Conservation (phyloP, 768 basidiomycete species). For the Mycena chlorophos region DNA sequence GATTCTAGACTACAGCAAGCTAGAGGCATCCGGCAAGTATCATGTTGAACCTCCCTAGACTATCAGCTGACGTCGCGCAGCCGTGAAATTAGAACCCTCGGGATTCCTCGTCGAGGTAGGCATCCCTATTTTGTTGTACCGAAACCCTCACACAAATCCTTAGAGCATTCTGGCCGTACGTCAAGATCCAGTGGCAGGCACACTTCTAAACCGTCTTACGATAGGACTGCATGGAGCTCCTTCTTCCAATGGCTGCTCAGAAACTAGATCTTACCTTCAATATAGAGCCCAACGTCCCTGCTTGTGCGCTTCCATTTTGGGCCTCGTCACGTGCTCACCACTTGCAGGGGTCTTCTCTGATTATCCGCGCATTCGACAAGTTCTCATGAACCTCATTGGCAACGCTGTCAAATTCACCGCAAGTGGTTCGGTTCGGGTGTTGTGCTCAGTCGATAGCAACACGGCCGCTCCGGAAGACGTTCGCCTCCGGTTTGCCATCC, state of each 20-base stretch:
- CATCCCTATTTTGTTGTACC: background rate
- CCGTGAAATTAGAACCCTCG: slow-evolving; percentile 68
- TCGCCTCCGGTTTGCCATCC: slow-evolving; percentile 63
- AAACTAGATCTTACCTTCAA: slow-evolving; percentile 75
- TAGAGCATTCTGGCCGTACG: slow-evolving; percentile 67
- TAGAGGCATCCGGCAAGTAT: slow-evolving; percentile 65
- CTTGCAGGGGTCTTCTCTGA: slow-evolving; percentile 66
- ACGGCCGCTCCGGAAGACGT: slow-evolving; percentile 43
- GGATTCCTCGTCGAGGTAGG: slow-evolving; percentile 64
- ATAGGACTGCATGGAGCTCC: slow-evolving; percentile 75
- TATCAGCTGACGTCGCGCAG: slow-evolving; percentile 36
- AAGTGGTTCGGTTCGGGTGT: slow-evolving; percentile 61
- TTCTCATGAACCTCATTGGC: slow-evolving; percentile 75
- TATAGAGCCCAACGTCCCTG: slow-evolving; percentile 65
- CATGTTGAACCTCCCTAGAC: background rate
- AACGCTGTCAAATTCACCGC: slow-evolving; percentile 78
- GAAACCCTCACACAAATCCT: background rate
- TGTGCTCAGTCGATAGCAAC: slow-evolving; percentile 52
- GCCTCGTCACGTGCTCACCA: background rate
- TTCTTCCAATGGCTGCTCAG: slow-evolving; percentile 73
- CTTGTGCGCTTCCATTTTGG: slow-evolving; percentile 42
- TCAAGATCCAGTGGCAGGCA: slow-evolving; percentile 1
- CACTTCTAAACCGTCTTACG: background rate
- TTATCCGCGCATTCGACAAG: slow-evolving; percentile 74
- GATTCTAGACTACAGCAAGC: slow-evolving; percentile 76